Evolutionary conservation across 2,329 filamentous ascomycete species (phyloP), one percentile per base, ranked within the genome.

Genomic region (Bipolaris victoriae): DNA sequence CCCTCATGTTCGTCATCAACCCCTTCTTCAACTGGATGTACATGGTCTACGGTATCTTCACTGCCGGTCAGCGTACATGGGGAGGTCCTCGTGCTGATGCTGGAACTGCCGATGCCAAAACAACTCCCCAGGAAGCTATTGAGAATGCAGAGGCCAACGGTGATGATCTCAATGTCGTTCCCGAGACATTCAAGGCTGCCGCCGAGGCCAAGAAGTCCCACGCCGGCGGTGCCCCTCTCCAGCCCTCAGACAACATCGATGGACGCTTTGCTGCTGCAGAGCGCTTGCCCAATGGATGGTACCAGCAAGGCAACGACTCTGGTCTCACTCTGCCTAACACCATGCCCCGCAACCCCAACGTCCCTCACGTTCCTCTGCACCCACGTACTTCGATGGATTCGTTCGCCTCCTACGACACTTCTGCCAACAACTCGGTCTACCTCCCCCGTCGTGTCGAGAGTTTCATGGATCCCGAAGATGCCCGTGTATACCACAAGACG

Each of bases 11-110:
- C 74, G 79, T 97, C 45, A 77, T 97, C 62, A 98, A 97, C 72
- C 94, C 95, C 0, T 96, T 98, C 73, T 93, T 97, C 83, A 98
- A 98, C 78, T 98, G 94, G 94, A 86, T 92, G 57, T 98, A 98
- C 80, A 97, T 97, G 90, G 90, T 97, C 2, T 97, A 97, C 75
- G 93, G 92, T 43, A 96, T 97, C 66, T 95, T 96, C 77, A 97
- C 94, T 0, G 92, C 93, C 29, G 92, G 93, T 18, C 92, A 97
- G 75, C 85, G 94, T 63, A 98, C 94, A 1, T 99, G 95, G 94
- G 94, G 94, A 64, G 94, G 94, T 0, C 95, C 94, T 10, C 86
- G 94, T 69, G 92, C 92, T 1, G 94, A 98, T 76, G 93, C 93
- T 0, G 91, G 90, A 29, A 83, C 88, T 39, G 93, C 93, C 3